Evolutionary conservation across 805 yeast genomes (phyloP).

Genomic region (Millerago galiae): DNA sequence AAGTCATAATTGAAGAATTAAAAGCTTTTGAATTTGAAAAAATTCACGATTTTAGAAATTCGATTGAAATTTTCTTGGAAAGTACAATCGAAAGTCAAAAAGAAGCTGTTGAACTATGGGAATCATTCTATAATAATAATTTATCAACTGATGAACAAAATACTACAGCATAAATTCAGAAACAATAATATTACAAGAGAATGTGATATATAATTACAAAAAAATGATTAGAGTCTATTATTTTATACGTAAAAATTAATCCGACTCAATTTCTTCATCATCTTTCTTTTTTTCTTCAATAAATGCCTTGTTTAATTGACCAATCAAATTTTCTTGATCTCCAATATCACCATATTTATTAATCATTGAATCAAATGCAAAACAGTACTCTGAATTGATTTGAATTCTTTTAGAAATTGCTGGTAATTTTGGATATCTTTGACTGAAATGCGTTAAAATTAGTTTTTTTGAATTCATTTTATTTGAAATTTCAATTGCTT

Average conservation of each 20-base stretch:
- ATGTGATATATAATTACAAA: too few species aligned
- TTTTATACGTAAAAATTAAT: background rate
- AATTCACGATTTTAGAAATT: slow-evolving; percentile 76
- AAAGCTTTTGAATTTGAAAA: slow-evolving; percentile 64
- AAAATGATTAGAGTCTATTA: background rate
- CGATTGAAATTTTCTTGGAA: slow-evolving; percentile 87
- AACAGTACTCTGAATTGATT: slow-evolving; percentile 31
- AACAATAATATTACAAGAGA: background rate
- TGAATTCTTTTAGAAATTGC: slow-evolving; percentile 24
- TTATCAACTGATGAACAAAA: slow-evolving; percentile 13
- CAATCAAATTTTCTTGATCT: slow-evolving; percentile 26
- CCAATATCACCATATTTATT: slow-evolving; percentile 39
- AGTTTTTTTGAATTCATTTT: slow-evolving; percentile 67
- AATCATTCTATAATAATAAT: slow-evolving; percentile 68
- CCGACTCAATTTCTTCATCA: slow-evolving; percentile 13
- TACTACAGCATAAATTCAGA: background rate
- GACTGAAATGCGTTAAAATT: slow-evolving; percentile 87
- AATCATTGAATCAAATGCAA: slow-evolving; percentile 66
- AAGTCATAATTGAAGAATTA: slow-evolving; percentile 62
- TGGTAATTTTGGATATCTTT: slow-evolving; percentile 68
- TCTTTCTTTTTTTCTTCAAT: slow-evolving; percentile 22
- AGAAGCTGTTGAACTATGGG: slow-evolving; percentile 85
- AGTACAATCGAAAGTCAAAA: slow-evolving; percentile 89
- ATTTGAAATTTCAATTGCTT: slow-evolving; percentile 67
- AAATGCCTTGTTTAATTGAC: slow-evolving; percentile 26